Evolutionary conservation across 495 filamentous ascomycete species (phyloP), one percentile per base, ranked within the genome.

Genomic region (Haplographium delicatum): DNA sequence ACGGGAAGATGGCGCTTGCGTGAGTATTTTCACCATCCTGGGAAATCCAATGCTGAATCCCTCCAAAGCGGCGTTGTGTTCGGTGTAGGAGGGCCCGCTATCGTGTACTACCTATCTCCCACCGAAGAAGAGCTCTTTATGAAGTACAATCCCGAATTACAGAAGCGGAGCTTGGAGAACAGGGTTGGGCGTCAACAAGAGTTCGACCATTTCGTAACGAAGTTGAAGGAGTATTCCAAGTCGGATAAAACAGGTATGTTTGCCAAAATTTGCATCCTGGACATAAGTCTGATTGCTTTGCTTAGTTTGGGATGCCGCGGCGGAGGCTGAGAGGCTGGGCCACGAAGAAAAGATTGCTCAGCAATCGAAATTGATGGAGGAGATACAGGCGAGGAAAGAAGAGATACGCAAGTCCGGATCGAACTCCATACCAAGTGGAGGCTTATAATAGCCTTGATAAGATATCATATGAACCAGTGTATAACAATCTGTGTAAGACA

Each of bases 141-240:
- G 75, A 81, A 75, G 66, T 97, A 96, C 72, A 97, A 91, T 65
- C 90, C 91, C 1, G 93, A 97, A 11, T 79, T 97, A 3, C 88
- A 91, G 64, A 86, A 86, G 65, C 79, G 84, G 57, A 88, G 85
- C 45, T 68, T 90, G 1, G 88, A 89, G 61, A 75, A 84, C 44
- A 79, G 91, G 24, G 72, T 83, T 38, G 77, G 81, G 56, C 77
- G 75, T 46, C 79, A 89, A 56, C 75, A 94, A 69, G 89, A 95
- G 19, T 91, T 95, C 62, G 85, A 94, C 58, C 79, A 91, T 48
- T 96, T 94, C 60, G 83, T 97, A 26, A 73, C 51, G 22, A 82
- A 81, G 57, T 68, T 98, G 62, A 95, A 91, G 75, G 76, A 91
- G 57, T 87, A 91, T 72, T 87, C 88, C 7, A 95, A 91, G 66